These are phyloP conservation scores for Candida sanyaensis DNA, from an alignment of 1,139 yeast species.

Conservation along the genomic window DNA sequence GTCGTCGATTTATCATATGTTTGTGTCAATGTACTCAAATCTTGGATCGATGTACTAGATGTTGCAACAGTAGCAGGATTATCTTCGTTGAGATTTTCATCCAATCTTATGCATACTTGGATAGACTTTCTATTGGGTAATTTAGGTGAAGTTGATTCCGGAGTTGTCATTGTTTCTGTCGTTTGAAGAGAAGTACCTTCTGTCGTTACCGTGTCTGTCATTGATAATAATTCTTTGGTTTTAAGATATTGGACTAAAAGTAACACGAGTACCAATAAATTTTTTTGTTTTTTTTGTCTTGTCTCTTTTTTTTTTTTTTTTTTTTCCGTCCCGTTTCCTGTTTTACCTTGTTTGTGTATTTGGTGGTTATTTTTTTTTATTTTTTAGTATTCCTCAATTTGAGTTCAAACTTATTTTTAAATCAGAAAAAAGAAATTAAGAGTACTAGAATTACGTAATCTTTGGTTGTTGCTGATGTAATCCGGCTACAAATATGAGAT, in stretches of 20 bases:
- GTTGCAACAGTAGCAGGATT: constrained; percentile 6
- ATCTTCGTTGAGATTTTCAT: constrained; percentile 19
- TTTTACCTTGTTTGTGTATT: too few species aligned
- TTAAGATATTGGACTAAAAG: too few species aligned
- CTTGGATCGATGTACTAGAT: constrained; percentile 5
- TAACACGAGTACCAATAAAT: too few species aligned
- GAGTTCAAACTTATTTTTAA: too few species aligned
- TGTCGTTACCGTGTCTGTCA: not conserved
- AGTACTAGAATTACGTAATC: too few species aligned
- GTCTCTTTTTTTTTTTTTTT: too few species aligned
- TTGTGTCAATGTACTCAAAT: constrained; percentile 8
- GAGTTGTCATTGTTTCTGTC: not conserved
- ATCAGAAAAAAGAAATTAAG: too few species aligned
- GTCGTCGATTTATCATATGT: constrained; percentile 25
- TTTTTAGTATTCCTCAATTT: too few species aligned
- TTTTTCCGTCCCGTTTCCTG: too few species aligned
- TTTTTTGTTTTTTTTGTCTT: too few species aligned
- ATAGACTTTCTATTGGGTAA: constrained; percentile 32
- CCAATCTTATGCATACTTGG: constrained; percentile 29
- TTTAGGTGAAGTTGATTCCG: not conserved
- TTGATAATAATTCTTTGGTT: not conserved
- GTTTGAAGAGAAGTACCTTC: not conserved
- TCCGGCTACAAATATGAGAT: not conserved
- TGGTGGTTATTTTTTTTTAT: too few species aligned
- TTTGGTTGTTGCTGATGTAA: not conserved